These are phyloP conservation scores for Colletotrichum gloeosporioides DNA, from an alignment of 2,329 filamentous ascomycete genomes.

Conservation along the genomic window DNA sequence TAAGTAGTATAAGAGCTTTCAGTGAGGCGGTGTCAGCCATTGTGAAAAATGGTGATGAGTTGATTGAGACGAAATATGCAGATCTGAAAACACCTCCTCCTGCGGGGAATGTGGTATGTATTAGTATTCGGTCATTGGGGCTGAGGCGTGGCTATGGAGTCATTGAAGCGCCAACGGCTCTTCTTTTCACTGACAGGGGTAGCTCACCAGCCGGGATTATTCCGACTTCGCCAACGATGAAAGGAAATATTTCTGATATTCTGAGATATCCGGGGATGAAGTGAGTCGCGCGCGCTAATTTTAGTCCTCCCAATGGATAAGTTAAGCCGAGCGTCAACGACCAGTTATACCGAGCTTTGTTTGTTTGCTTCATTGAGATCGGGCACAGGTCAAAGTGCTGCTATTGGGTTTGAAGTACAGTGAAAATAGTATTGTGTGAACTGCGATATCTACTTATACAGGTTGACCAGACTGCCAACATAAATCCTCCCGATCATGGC, in stretches of 20 bases:
- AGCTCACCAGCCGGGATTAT: neutral
- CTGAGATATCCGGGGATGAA: neutral
- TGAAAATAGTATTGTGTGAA: too few species aligned
- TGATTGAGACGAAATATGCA: neutral
- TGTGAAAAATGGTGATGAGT: neutral
- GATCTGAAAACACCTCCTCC: neutral
- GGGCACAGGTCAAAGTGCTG: too few species aligned
- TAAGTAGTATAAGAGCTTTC: neutral
- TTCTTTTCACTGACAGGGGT: neutral
- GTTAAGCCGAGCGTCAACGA: too few species aligned
- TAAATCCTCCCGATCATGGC: neutral
- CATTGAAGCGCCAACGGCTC: neutral
- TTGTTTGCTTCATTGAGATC: too few species aligned
- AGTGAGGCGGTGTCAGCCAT: neutral
- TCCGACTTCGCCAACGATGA: neutral
- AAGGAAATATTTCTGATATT: neutral
- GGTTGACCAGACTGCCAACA: too few species aligned
- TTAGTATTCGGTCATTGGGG: neutral
- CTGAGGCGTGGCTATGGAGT: neutral
- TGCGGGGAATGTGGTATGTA: neutral
- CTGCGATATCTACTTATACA: too few species aligned
- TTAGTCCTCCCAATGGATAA: too few species aligned
- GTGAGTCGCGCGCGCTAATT: neutral
- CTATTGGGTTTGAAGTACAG: too few species aligned
- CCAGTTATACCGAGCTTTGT: too few species aligned